Conservation (phyloP, 768 basidiomycete genomes). For the Russula sp. region DNA sequence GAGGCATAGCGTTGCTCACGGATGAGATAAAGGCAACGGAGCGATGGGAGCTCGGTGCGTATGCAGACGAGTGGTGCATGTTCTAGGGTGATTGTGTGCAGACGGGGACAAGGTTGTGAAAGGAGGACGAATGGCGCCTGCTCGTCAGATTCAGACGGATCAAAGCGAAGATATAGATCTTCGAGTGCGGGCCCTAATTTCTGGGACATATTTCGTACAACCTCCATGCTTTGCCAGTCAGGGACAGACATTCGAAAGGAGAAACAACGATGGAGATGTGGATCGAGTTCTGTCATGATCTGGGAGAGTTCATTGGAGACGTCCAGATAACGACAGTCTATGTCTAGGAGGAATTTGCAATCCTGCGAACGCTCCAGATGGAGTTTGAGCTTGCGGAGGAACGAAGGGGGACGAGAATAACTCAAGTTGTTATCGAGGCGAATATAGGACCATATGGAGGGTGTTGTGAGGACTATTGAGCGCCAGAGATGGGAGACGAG, state of each 20-base stretch:
- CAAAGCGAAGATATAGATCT: constrained; percentile 26
- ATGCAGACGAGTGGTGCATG: constrained; percentile 27
- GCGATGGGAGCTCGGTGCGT: constrained; percentile 23
- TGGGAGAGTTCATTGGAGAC: constrained; percentile 20
- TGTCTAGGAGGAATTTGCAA: constrained; percentile 26
- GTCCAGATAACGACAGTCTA: constrained; percentile 27
- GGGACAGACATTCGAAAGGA: constrained; percentile 26
- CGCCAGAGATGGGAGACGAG: constrained; percentile 28
- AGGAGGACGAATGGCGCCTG: constrained; percentile 24
- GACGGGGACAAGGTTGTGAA: constrained; percentile 25
- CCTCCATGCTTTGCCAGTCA: constrained; percentile 27
- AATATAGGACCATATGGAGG: constrained; percentile 28
- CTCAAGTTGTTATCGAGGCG: constrained; percentile 25
- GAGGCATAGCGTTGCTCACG: constrained; percentile 26
- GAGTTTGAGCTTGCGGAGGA: constrained; percentile 25
- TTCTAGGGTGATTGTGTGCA: constrained; percentile 26
- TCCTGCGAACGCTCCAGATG: constrained; percentile 27
- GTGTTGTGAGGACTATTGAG: constrained; percentile 23
- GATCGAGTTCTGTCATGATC: constrained; percentile 25
- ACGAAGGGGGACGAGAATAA: constrained; percentile 23
- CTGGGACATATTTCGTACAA: constrained; percentile 22
- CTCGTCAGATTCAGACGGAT: constrained; percentile 25
- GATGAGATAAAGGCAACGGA: constrained; percentile 24
- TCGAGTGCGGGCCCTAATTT: constrained; percentile 27
- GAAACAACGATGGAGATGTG: constrained; percentile 28